These are phyloP conservation scores for Lepiota subincarnata DNA, from an alignment of 768 basidiomycete species.

Conservation along the genomic window DNA sequence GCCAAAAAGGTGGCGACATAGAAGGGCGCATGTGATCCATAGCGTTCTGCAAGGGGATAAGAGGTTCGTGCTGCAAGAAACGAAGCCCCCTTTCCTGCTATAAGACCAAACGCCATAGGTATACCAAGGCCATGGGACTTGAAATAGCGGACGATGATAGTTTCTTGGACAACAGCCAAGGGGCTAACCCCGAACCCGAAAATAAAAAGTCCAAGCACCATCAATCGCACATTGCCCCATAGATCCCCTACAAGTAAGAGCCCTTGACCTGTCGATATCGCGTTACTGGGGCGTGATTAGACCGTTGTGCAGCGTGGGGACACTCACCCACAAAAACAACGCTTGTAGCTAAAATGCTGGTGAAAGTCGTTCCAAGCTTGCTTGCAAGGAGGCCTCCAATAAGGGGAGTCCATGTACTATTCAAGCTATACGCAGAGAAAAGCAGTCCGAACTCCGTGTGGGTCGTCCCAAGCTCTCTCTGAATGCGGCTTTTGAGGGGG, in stretches of 20 bases:
- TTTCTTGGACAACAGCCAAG: conserved; percentile 79
- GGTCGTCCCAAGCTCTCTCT: conserved; percentile 67
- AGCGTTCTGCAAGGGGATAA: conserved; percentile 67
- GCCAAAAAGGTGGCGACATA: conserved; percentile 63
- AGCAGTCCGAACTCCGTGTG: conserved; percentile 77
- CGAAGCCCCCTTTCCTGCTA: conserved; percentile 75
- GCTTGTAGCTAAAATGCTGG: conserved; percentile 72
- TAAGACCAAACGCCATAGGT: conserved; percentile 78
- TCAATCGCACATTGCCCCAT: conserved; percentile 54
- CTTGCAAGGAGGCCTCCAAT: conserved; percentile 70
- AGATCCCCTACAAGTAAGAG: conserved; percentile 66
- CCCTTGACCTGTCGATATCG: conserved; percentile 45
- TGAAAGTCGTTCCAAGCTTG: conserved; percentile 65
- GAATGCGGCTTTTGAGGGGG: conserved; percentile 68
- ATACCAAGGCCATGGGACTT: conserved; percentile 69
- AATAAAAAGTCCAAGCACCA: conserved; percentile 73
- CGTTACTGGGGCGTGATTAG: not conserved
- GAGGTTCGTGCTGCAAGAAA: conserved; percentile 74
- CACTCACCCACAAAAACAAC: conserved; percentile 56
- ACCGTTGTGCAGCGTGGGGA: conserved; percentile 1
- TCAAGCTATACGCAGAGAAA: conserved; percentile 72
- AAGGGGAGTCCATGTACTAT: conserved; percentile 71
- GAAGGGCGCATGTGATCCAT: conserved; percentile 71
- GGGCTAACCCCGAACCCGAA: conserved; percentile 81
- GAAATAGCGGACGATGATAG: conserved; percentile 82